These are phyloP conservation scores for Claviceps digitariae DNA, from an alignment of 2,329 filamentous ascomycete genomes.

Conservation along the genomic window DNA sequence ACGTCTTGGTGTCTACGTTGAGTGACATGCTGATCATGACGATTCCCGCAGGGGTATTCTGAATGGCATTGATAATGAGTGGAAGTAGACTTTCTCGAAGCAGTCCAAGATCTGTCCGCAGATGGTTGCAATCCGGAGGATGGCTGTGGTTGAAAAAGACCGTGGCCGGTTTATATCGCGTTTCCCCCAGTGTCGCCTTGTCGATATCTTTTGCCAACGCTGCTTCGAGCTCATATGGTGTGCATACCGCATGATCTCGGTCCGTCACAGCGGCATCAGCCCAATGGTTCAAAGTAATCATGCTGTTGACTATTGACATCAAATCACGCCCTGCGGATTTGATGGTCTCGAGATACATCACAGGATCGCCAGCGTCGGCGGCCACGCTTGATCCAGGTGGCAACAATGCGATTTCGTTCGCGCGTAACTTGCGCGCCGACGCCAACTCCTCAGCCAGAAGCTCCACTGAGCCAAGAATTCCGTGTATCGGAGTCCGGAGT, in stretches of 20 bases:
- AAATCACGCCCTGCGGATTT: slow-evolving; percentile 11
- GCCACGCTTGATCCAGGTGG: neutral
- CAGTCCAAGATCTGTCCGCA: slow-evolving; percentile 23
- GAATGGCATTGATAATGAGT: slow-evolving; percentile 27
- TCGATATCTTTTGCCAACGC: neutral
- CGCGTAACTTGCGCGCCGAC: neutral
- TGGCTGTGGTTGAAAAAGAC: neutral
- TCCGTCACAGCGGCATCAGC: slow-evolving; percentile 18
- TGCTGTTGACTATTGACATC: slow-evolving; percentile 29
- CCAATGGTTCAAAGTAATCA: slow-evolving; percentile 28
- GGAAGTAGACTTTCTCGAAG: slow-evolving; percentile 29
- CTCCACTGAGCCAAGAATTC: slow-evolving; percentile 25
- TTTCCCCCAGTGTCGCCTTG: neutral
- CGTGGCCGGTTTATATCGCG: neutral
- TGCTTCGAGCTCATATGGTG: neutral
- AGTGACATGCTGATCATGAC: neutral
- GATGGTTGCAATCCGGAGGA: slow-evolving; percentile 12
- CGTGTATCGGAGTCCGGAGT: slow-evolving; percentile 33
- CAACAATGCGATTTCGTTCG: neutral
- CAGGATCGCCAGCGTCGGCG: neutral
- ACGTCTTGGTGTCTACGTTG: neutral
- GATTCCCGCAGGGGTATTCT: slow-evolving; percentile 17
- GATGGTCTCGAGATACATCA: slow-evolving; percentile 11
- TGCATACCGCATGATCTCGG: slow-evolving; percentile 15
- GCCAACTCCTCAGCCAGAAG: slow-evolving; percentile 25